Percentiles rank a stretch among this genome's conserved stretches.
phyloP scores from a whole-genome alignment of 306 rosid species.

The Elaeagnus macrophylla region DNA sequence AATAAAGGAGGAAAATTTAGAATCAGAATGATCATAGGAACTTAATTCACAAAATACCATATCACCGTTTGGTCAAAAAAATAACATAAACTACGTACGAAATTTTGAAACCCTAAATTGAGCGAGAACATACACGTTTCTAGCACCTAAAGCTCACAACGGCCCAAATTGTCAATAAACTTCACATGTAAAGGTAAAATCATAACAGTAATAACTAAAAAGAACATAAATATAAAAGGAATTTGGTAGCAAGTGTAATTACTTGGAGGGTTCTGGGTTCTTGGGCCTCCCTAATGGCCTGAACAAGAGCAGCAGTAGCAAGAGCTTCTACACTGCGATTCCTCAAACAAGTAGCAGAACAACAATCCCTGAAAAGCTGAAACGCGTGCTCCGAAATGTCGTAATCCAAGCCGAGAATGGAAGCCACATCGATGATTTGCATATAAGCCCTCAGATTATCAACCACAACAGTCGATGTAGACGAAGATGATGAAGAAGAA shows the following conservation, averaged over 20 bases:
- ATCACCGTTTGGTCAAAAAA: not conserved
- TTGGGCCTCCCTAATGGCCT: conserved; percentile 92
- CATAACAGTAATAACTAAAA: not conserved
- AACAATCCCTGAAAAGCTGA: conserved; percentile 90
- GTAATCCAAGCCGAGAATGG: conserved; percentile 69
- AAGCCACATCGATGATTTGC: conserved; percentile 93
- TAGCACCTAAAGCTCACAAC: not conserved
- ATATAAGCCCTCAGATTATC: conserved; percentile 90
- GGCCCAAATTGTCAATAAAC: not conserved
- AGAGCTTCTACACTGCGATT: conserved; percentile 96
- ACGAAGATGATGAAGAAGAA: conserved; percentile 33
- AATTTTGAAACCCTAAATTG: not conserved
- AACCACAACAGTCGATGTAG: conserved; percentile 63
- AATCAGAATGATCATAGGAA: too few relatives aligned
- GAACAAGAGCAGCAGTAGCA: conserved; percentile 95
- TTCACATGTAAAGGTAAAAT: not conserved
- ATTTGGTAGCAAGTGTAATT: not conserved
- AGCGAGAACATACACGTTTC: not conserved
- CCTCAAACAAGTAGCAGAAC: conserved; percentile 90
- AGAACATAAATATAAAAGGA: not conserved
- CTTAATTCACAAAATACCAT: too few relatives aligned
- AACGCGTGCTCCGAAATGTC: conserved; percentile 86
- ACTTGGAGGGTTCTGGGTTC: conserved; percentile 96
- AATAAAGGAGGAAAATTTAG: too few relatives aligned
- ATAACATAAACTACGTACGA: not conserved